Conservation (phyloP, 352 stramenopile genomes). For the Elongisporangium anandrum region DNA sequence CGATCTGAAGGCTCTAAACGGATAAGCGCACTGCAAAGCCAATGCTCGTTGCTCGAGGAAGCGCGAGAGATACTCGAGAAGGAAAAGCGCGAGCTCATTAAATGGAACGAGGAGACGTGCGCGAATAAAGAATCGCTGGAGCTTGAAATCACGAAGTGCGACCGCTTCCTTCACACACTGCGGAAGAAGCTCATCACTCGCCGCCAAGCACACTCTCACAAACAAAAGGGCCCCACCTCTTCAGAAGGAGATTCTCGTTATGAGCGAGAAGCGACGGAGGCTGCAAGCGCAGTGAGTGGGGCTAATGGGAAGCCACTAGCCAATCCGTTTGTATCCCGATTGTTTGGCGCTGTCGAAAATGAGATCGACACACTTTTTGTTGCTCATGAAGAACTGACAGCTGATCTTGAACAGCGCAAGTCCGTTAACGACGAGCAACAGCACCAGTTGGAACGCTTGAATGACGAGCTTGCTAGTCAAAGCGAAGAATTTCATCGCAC, state of each 20-base stretch:
- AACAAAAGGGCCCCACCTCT: no score
- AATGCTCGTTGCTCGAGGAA: conserved; percentile 42
- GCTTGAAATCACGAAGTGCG: conserved; percentile 26
- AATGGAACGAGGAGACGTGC: conserved; percentile 58
- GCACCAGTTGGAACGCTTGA: conserved; percentile 11
- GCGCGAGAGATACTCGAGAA: conserved; percentile 53
- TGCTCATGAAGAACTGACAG: conserved; percentile 15
- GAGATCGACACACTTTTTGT: conserved; percentile 17
- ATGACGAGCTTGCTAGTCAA: conserved; percentile 33
- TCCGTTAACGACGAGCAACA: conserved; percentile 18
- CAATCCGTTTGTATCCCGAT: conserved; percentile 5
- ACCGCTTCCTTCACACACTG: conserved; percentile 11
- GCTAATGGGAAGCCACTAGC: neutral
- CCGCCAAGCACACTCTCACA: conserved; percentile 7
- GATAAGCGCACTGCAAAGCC: conserved; percentile 36
- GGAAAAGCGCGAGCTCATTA: conserved; percentile 57
- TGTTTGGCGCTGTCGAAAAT: conserved; percentile 14
- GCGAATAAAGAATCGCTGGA: conserved; percentile 44
- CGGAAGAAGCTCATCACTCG: conserved; percentile 19
- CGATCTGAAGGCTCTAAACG: conserved; percentile 25
- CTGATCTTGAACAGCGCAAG: conserved; percentile 12
- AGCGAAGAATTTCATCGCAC: conserved; percentile 24
- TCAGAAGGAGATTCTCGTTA: no score
- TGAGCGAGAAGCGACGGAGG: no score
- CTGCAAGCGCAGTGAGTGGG: neutral